Evolutionary conservation across 164 flowering plant species (phyloP).

Genomic region (Dillenia turbinata): DNA sequence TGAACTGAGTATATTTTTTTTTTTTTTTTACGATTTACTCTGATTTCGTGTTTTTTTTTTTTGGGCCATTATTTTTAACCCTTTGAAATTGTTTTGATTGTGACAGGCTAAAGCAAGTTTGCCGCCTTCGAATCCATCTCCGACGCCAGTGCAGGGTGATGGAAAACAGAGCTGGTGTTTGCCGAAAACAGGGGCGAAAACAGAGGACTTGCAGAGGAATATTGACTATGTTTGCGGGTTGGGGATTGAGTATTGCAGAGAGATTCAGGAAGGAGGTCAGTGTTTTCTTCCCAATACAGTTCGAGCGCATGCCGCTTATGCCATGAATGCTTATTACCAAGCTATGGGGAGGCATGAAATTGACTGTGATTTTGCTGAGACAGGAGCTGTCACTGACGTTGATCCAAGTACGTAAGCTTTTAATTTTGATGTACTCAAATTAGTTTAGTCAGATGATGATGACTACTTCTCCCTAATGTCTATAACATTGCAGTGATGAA

Average conservation of each 20-base stretch:
- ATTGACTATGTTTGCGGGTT: constrained; percentile 69
- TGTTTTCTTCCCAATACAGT: constrained; percentile 57
- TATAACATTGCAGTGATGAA: background rate
- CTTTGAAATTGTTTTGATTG: constrained; percentile 5
- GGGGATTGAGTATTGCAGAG: constrained; percentile 41
- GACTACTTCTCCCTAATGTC: background rate
- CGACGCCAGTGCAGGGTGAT: constrained; percentile 14
- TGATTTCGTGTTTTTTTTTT: too few relatives aligned
- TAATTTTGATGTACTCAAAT: too few relatives aligned
- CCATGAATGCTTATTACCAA: constrained; percentile 70
- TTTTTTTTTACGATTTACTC: too few relatives aligned
- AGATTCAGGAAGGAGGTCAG: constrained; percentile 42
- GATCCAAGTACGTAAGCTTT: constrained; percentile 50
- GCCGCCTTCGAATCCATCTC: constrained; percentile 30
- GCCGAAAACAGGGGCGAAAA: constrained; percentile 35
- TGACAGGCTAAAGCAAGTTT: constrained; percentile 41
- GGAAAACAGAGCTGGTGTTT: constrained; percentile 44
- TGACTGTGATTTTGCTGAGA: constrained; percentile 52
- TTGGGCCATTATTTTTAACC: too few relatives aligned
- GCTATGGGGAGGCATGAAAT: constrained; percentile 29
- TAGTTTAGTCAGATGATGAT: too few relatives aligned
- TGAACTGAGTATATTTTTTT: too few relatives aligned
- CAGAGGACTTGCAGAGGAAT: constrained; percentile 41
- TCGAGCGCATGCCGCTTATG: constrained; percentile 62
- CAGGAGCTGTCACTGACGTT: constrained; percentile 34